Evolutionary conservation across 1,284 basidiomycete genomes (phyloP), one percentile per base, ranked within the genome.

Genomic region (Boletus nobilissimus): DNA sequence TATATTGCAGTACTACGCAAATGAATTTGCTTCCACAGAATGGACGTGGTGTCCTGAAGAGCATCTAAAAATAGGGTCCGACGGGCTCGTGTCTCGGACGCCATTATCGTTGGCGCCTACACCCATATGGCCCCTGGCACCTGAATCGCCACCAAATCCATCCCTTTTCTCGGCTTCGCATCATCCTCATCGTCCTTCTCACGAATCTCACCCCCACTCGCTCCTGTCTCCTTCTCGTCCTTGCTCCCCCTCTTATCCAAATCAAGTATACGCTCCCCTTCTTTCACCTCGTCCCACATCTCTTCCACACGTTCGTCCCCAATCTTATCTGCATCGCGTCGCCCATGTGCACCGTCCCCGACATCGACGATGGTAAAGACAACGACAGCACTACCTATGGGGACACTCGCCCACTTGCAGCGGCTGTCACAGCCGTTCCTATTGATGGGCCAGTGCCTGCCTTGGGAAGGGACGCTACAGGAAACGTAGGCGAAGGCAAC

Each of bases 101-200:
- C 46, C 46, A 22, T 46, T 22, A 24, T n/a, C n/a, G n/a, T n/a
- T n/a, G n/a, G 10, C 69, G 64, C 68, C 64, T 18, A 54, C 60
- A 34, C 43, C 64, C 43, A 38, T 69, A 36, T 64, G 24, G n/a
- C n/a, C 65, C 18, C 9, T 62, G 36, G 62, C 67, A 36, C 51
- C 48, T 5, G 57, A 63, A 64, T 63, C 57, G 29, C 51, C 89
- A 78, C 92, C 91, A 95, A 95, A 0, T 92, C 94, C 5, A 90
- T 87, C 73, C n/a, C n/a, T n/a, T n/a, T n/a, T n/a, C n/a, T n/a
- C n/a, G n/a, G n/a, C n/a, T n/a, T n/a, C n/a, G n/a, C n/a, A n/a
- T n/a, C n/a, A n/a, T n/a, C n/a, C n/a, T n/a, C n/a, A n/a, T n/a
- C 74, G 5, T 54, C 63, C 26, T 40, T 60, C 8, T 40, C 67